Conservation (phyloP, 257 asterid genomes). For the Oldenlandia corymbosa region DNA sequence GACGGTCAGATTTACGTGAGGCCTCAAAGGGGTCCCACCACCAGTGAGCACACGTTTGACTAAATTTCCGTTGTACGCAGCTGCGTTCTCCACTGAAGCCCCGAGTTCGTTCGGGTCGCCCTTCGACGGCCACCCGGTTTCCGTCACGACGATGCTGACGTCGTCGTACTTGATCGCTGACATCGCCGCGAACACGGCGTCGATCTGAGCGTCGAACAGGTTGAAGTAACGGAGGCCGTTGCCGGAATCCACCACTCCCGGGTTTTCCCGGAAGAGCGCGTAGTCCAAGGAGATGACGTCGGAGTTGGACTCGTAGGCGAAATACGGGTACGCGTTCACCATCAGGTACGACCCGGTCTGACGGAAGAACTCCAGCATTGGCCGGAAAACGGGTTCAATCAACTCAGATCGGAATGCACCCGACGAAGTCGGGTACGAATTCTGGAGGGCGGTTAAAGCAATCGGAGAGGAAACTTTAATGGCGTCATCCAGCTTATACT, state of each 20-base stretch:
- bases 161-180: slow-evolving; percentile 60
- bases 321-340: slow-evolving; percentile 84
- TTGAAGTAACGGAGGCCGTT: slow-evolving; percentile 61
- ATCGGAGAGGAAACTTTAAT: slow-evolving; percentile 76
- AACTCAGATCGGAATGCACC: slow-evolving; percentile 70
- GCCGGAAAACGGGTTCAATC: slow-evolving; percentile 52
- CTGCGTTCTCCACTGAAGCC: slow-evolving; percentile 65
- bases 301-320: slow-evolving; percentile 78
- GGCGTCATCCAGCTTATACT: slow-evolving; percentile 38
- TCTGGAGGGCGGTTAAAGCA: slow-evolving; percentile 72
- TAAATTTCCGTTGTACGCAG: slow-evolving; percentile 76
- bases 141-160: slow-evolving; percentile 47
- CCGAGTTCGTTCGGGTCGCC: slow-evolving; percentile 79
- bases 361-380: slow-evolving; percentile 74
- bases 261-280: slow-evolving; percentile 67
- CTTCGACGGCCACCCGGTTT: slow-evolving; percentile 97
- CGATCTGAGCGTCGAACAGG: slow-evolving; percentile 84
- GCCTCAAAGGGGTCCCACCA: slow-evolving; percentile 81
- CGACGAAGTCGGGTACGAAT: slow-evolving; percentile 83
- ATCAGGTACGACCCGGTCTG: slow-evolving; percentile 64
- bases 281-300: slow-evolving; percentile 75
- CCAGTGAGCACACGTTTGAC: slow-evolving; percentile 64
- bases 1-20: slow-evolving; percentile 52
- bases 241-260: slow-evolving; percentile 71
- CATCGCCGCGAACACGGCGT: slow-evolving; percentile 88